phyloP scores from a whole-genome alignment of 1,284 basidiomycete species.

The Naganishia cerealis region DNA sequence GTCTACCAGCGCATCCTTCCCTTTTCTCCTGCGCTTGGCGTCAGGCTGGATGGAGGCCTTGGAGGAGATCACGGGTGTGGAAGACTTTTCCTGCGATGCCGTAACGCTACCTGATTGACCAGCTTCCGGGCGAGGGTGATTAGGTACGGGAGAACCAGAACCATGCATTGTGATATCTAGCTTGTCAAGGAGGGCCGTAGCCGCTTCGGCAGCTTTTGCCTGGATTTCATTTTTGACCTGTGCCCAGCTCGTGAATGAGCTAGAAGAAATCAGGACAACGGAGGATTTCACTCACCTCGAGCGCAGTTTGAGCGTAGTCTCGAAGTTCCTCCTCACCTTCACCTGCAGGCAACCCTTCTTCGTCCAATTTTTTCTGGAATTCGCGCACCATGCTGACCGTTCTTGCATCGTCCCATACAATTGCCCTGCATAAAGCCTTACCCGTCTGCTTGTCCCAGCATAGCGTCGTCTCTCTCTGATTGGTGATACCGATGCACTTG shows the following conservation, averaged over 20 bases:
- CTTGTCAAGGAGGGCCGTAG: constrained; percentile 10
- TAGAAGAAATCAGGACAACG: neutral
- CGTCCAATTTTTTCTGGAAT: constrained; percentile 70
- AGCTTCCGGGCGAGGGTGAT: constrained; percentile 1
- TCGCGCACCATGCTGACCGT: constrained; percentile 80
- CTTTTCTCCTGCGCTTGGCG: constrained; percentile 56
- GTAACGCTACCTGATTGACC: constrained; percentile 26
- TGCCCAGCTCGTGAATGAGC: constrained; percentile 37
- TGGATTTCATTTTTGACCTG: constrained; percentile 33
- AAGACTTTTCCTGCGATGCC: constrained; percentile 15
- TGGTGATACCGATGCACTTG: constrained; percentile 95
- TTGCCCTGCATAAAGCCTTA: constrained; percentile 80
- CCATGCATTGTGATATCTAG: constrained; percentile 20
- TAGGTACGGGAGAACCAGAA: constrained; percentile 14
- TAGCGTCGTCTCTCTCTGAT: constrained; percentile 94
- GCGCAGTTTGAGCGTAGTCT: constrained; percentile 20
- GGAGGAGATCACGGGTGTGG: constrained; percentile 27
- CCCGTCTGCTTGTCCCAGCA: constrained; percentile 90
- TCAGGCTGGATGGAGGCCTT: constrained; percentile 27
- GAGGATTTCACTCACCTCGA: constrained; percentile 15
- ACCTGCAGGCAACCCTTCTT: constrained; percentile 62
- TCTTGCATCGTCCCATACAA: constrained; percentile 94
- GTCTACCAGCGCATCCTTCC: constrained; percentile 64
- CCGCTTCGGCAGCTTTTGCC: constrained; percentile 16
- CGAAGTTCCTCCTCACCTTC: constrained; percentile 41